These are phyloP conservation scores for Pseudotsuga menziesii DNA, from an alignment of 75 land plant genomes.

Conservation along the genomic window DNA sequence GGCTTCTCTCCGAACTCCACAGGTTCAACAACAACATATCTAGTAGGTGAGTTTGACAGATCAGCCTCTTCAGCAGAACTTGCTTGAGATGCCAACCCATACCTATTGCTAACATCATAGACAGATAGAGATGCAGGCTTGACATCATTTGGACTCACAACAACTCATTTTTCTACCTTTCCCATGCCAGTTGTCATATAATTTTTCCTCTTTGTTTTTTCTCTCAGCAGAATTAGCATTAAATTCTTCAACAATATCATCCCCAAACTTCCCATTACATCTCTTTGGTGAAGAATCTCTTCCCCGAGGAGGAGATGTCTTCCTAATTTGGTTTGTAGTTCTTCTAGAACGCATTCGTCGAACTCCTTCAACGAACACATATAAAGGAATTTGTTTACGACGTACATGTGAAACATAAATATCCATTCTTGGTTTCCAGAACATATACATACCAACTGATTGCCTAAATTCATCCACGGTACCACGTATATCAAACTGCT, in stretches of 20 bases:
- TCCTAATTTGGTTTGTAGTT: slow-evolving; percentile 12
- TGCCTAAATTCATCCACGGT: too few relatives aligned
- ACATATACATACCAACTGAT: too few relatives aligned
- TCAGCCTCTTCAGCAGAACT: neutral
- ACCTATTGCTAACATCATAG: slow-evolving; percentile 7
- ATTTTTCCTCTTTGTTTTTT: slow-evolving; percentile 5
- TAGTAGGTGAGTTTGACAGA: neutral
- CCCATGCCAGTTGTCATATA: neutral
- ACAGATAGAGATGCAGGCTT: slow-evolving; percentile 7
- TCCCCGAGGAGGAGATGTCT: neutral
- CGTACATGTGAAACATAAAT: slow-evolving; percentile 90
- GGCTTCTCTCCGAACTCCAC: neutral
- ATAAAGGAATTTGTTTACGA: slow-evolving; percentile 81
- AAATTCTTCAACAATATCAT: slow-evolving; percentile 15
- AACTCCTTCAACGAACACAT: slow-evolving; percentile 85
- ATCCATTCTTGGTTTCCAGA: slow-evolving; percentile 93
- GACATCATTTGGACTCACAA: slow-evolving; percentile 16
- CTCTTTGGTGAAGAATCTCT: slow-evolving; percentile 9
- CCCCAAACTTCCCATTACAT: slow-evolving; percentile 16
- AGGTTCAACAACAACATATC: neutral
- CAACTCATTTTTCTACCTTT: slow-evolving; percentile 23
- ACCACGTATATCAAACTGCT: too few relatives aligned
- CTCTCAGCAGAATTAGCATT: slow-evolving; percentile 9
- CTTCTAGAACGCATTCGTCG: slow-evolving; percentile 29
- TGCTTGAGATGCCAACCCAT: slow-evolving; percentile 5